Evolutionary conservation across 345 rosid genomes (phyloP).

Genomic region (Carallia pectinifolia): DNA sequence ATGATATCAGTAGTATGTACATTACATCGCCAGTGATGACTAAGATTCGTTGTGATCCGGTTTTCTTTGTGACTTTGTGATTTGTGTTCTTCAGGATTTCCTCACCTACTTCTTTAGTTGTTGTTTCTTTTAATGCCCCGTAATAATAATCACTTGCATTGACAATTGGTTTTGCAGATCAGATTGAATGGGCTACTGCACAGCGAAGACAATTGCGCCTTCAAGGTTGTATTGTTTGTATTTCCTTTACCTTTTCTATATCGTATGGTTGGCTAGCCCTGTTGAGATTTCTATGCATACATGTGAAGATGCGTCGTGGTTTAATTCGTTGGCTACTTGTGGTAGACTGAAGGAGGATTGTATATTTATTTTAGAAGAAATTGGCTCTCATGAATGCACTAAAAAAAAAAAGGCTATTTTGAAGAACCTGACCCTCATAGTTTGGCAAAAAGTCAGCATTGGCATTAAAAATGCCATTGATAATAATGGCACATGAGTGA

Average conservation of each 20-base stretch:
- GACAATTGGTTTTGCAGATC: constrained; percentile 51
- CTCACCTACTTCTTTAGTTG: not conserved
- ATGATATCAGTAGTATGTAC: constrained; percentile 62
- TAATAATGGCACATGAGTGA: no score
- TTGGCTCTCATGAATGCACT: not conserved
- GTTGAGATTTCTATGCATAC: no score
- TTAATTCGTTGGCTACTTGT: not conserved
- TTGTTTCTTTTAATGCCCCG: not conserved
- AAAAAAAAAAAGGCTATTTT: not conserved
- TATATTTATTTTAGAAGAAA: not conserved
- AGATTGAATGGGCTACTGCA: constrained; percentile 87
- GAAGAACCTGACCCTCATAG: no score
- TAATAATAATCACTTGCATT: not conserved
- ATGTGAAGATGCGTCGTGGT: not conserved
- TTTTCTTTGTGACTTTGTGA: not conserved
- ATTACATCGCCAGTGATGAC: no score
- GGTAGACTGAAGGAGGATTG: no score
- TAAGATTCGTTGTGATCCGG: no score
- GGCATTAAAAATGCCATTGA: no score
- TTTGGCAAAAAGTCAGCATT: no score
- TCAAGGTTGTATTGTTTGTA: constrained; percentile 50
- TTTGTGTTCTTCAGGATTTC: not conserved
- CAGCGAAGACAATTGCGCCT: constrained; percentile 71
- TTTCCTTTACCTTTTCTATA: not conserved
- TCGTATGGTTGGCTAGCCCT: not conserved